Evolutionary conservation across 768 basidiomycete genomes (phyloP).

Genomic region (Gloeopeniophorella convolvens): DNA sequence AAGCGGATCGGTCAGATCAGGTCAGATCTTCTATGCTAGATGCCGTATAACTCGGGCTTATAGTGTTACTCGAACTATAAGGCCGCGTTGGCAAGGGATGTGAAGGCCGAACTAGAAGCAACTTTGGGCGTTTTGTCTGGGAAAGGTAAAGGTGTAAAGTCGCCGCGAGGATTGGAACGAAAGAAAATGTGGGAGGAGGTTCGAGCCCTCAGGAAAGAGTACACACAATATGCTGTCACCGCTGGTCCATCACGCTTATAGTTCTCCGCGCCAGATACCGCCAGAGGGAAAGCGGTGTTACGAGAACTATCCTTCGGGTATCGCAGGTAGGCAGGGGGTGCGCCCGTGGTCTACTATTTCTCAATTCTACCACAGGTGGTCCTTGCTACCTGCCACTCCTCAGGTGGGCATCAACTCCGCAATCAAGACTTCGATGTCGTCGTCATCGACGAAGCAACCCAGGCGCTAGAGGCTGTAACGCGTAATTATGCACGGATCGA

Average conservation of each 20-base stretch:
- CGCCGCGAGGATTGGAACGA: constrained; percentile 63
- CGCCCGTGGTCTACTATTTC: background rate
- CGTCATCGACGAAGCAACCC: constrained; percentile 97
- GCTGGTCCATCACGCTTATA: background rate
- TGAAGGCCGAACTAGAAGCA: constrained; percentile 78
- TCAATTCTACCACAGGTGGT: constrained; percentile 53
- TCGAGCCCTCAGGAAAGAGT: constrained; percentile 87
- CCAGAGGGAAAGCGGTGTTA: constrained; percentile 79
- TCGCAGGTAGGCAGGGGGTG: constrained; percentile 50
- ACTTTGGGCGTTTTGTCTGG: constrained; percentile 59
- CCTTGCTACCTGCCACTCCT: constrained; percentile 89
- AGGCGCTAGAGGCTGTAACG: constrained; percentile 86
- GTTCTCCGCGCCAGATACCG: constrained; percentile 55
- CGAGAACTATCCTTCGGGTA: constrained; percentile 69
- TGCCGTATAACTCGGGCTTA: background rate
- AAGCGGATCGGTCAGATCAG: constrained; percentile 69
- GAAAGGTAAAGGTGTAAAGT: constrained; percentile 68
- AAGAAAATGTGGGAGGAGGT: constrained; percentile 86
- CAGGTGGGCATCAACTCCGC: constrained; percentile 77
- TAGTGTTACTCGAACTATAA: constrained; percentile 28
- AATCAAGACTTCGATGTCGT: constrained; percentile 83
- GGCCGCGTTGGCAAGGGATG: constrained; percentile 81
- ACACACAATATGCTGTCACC: constrained; percentile 22
- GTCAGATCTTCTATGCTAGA: constrained; percentile 25
- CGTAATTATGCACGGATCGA: too few relatives aligned